phyloP scores from a whole-genome alignment of 345 rosid species.

The Aquilaria yunnanensis region DNA sequence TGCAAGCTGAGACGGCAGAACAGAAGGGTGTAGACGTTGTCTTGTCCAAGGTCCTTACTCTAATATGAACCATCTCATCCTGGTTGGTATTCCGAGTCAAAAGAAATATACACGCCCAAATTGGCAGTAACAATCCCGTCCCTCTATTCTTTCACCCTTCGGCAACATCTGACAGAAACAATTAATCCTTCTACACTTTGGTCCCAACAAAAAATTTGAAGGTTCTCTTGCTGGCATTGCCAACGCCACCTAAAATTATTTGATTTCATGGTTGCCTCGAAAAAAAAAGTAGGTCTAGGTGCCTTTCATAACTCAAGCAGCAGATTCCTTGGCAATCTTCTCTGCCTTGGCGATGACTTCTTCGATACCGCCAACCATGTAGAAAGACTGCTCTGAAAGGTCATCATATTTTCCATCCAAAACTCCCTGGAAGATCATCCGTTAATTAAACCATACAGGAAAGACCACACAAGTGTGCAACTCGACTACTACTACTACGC shows the following conservation, averaged over 20 bases:
- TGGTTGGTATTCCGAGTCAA: background rate
- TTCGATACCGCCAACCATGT: slow-evolving; percentile 86
- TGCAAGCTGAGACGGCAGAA: too few relatives aligned
- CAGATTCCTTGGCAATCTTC: slow-evolving; percentile 68
- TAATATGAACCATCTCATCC: too few relatives aligned
- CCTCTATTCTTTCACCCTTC: slow-evolving; percentile 20
- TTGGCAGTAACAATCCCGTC: slow-evolving; percentile 9
- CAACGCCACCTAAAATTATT: slow-evolving; percentile 26
- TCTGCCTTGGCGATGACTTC: slow-evolving; percentile 85
- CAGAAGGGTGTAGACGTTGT: too few relatives aligned
- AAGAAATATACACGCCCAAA: slow-evolving; percentile 19
- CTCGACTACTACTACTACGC: too few relatives aligned
- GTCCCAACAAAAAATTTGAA: slow-evolving; percentile 20
- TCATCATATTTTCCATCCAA: slow-evolving; percentile 86
- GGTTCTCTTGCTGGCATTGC: slow-evolving; percentile 25
- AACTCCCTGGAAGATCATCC: slow-evolving; percentile 43
- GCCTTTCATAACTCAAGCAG: slow-evolving; percentile 24
- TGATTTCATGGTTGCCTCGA: slow-evolving; percentile 19
- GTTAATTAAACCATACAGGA: background rate
- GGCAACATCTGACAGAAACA: slow-evolving; percentile 13
- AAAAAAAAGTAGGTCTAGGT: slow-evolving; percentile 10
- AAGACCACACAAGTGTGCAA: too few relatives aligned
- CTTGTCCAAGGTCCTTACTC: too few relatives aligned
- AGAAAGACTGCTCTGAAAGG: slow-evolving; percentile 75
- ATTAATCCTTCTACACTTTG: slow-evolving; percentile 11